Evolutionary conservation across 768 basidiomycete genomes (phyloP), one percentile per base, ranked within the genome.

Genomic region (Boletus sp.): DNA sequence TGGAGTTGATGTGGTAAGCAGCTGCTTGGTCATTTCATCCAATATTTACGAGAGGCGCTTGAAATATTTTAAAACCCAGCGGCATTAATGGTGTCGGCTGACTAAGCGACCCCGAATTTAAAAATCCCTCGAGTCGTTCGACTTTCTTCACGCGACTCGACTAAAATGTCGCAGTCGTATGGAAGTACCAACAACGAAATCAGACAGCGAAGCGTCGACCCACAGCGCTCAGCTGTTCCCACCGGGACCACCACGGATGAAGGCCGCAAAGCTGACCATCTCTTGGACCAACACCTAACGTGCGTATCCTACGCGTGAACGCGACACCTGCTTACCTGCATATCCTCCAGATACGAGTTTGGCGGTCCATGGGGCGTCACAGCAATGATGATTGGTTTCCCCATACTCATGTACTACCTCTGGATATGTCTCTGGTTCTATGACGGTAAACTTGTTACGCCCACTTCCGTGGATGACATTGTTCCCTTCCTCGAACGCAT

Each of bases 371-470:
- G 81, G 75, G 97, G 96, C 45, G 94, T 95, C 29, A 72, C 85
- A 11, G 90, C 89, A 12, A 98, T 99, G 76, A 98, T 99, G 90
- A 79, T 86, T 18, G 87, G 90, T 47, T 99, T 99, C 70, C 97
- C 97, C 0, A 72, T 89, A 28, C 80, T 98, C 59, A 98, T 99
- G 94, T 99, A 97, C 73, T 99, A 98, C 77, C 83, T 98, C 60
- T 98, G 94, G 93, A 92, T 92, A 56, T 99, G 97, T 68, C 82
- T 98, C 36, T 92, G 89, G 85, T 96, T 95, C 73, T 94, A 98
- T 69, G 89, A 97, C 62, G 97, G 97, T 41, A 81, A 82, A 61
- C 77, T 94, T 36, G 83, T 89, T 8, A 72, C 79, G 60, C 94
- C 94, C 1, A 74, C 73, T 14, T 89, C 89, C 8, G 56, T 82